A percentile compares a stretch with the other conserved stretches of the same genome.
Conservation (phyloP, 164 flowering plant species). For the Annona squamosa region DNA sequence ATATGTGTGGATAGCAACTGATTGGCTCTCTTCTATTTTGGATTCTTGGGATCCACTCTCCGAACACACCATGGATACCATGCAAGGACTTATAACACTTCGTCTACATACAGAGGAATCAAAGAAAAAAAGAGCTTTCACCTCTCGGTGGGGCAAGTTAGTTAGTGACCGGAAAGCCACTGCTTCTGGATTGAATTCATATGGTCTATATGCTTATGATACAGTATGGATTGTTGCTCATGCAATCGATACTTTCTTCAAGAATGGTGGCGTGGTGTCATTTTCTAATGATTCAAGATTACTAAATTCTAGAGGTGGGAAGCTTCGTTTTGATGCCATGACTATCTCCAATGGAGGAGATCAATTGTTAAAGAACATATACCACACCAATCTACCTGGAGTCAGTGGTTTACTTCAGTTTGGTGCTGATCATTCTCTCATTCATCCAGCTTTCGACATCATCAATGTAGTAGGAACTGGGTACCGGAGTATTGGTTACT, state of each 20-base stretch:
- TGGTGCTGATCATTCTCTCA: constrained; percentile 35
- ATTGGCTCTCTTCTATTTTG: constrained; percentile 67
- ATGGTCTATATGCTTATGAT: constrained; percentile 77
- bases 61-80: constrained; percentile 27
- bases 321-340: constrained; percentile 54
- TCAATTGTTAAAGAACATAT: constrained; percentile 35
- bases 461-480: constrained; percentile 73
- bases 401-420: constrained; percentile 56
- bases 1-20: constrained; percentile 91
- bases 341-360: constrained; percentile 52
- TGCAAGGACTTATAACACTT: constrained; percentile 77
- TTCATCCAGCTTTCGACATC: constrained; percentile 61
- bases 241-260: constrained; percentile 62
- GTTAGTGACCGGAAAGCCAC: constrained; percentile 19
- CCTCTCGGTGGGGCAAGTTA: constrained; percentile 60
- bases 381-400: constrained; percentile 37
- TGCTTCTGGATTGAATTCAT: constrained; percentile 52
- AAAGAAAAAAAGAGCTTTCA: constrained; percentile 40
- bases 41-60: constrained; percentile 51
- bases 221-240: constrained; percentile 70
- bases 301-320: constrained; percentile 19
- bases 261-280: constrained; percentile 56
- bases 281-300: constrained; percentile 62
- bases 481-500: constrained; percentile 51
- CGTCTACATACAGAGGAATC: constrained; percentile 77